Conservation (phyloP, 139 green algal genomes). For the Monoraphidium neglectum region DNA sequence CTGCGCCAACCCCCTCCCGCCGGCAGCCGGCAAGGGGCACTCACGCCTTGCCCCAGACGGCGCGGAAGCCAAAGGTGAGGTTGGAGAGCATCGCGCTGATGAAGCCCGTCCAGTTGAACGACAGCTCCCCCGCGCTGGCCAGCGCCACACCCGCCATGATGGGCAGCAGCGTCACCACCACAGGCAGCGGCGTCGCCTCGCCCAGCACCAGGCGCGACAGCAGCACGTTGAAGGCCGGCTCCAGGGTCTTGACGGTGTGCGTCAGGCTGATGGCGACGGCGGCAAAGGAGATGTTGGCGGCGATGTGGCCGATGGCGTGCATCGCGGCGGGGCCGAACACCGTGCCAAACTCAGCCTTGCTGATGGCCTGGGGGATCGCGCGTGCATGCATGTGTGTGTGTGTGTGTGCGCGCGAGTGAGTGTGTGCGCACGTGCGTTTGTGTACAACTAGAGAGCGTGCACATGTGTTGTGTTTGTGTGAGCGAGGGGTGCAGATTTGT, state of each 20-base stretch:
- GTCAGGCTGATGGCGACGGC: conserved; percentile 98
- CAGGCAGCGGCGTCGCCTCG: conserved; percentile 80
- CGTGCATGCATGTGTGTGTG: too few species aligned
- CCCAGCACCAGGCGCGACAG: conserved; percentile 85
- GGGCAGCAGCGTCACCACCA: conserved; percentile 87
- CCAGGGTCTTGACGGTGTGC: conserved; percentile 98
- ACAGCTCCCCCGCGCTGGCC: conserved; percentile 89
- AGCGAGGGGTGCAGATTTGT: too few species aligned
- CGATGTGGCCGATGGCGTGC: conserved; percentile 96
- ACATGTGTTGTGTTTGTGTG: too few species aligned
- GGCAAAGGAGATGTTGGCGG: conserved; percentile 98
- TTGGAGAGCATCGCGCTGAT: conserved; percentile 93
- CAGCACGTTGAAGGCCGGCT: conserved; percentile 96
- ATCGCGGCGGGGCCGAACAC: conserved; percentile 91
- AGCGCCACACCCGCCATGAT: conserved; percentile 93
- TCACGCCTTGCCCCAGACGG: conserved; percentile 91
- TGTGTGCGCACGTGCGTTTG: too few species aligned
- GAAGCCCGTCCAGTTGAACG: conserved; percentile 98
- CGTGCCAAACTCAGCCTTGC: conserved; percentile 81
- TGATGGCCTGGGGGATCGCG: conserved; percentile 67
- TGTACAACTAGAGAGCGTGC: too few species aligned
- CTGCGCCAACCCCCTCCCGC: background rate
- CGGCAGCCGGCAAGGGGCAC: conserved; percentile 1
- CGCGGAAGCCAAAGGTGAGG: conserved; percentile 92
- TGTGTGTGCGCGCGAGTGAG: too few species aligned